Evolutionary conservation across 169 alveolate genomes (phyloP).

Genomic region (Eimeria acervulina): DNA sequence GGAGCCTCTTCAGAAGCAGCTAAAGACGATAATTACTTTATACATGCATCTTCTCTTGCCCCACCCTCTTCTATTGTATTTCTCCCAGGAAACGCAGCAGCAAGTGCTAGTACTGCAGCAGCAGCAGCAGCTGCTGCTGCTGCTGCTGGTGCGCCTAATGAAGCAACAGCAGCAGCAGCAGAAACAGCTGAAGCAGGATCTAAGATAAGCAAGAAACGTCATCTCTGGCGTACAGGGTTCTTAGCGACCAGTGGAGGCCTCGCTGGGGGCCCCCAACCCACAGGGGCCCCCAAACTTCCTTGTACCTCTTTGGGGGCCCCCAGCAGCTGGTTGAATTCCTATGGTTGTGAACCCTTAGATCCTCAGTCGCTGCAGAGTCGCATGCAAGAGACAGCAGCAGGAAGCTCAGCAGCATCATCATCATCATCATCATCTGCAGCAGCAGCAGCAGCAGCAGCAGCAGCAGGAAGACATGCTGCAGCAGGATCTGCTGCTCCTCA

Average conservation of each 20-base stretch:
- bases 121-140: no score
- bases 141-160: no score
- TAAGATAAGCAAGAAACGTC: no score
- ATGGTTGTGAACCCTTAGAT: neutral
- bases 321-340: slow-evolving; percentile 4
- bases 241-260: neutral
- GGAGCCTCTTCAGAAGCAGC: neutral
- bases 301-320: slow-evolving; percentile 3
- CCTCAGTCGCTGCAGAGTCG: neutral
- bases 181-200: neutral
- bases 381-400: neutral
- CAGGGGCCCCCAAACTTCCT: slow-evolving; percentile 2
- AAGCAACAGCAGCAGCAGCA: no score
- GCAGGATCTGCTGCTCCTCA: neutral
- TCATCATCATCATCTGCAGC: no score
- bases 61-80: slow-evolving; percentile 3
- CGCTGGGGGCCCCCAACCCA: neutral
- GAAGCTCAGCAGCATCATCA: neutral
- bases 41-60: neutral
- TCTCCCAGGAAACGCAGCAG: neutral
- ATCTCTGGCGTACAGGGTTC: no score
- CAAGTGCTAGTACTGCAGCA: neutral
- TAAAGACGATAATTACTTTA: neutral
- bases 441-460: no score
- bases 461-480: no score